Percentiles rank a stretch among this genome's conserved stretches.
phyloP scores from a whole-genome alignment of 257 asterid genomes.

The Jacaranda mimosifolia region DNA sequence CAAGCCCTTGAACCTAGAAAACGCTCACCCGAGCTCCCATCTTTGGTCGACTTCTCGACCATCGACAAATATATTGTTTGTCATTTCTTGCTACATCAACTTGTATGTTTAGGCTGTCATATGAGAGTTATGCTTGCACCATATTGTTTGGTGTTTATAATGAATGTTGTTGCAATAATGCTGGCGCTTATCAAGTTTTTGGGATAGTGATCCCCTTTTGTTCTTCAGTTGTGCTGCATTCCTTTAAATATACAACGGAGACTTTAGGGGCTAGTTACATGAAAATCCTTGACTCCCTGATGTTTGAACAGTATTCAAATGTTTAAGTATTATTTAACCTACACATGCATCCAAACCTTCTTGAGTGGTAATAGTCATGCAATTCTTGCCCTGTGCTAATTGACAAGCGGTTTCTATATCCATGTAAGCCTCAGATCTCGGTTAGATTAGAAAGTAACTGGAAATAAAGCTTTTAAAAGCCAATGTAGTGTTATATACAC shows the following conservation, averaged over 20 bases:
- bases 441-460: too few species aligned
- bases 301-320: neutral
- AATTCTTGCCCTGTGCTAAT: neutral
- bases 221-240: neutral
- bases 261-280: neutral
- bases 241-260: neutral
- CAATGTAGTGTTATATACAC: too few species aligned
- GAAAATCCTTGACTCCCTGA: neutral
- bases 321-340: neutral
- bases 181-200: neutral
- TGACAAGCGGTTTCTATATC: too few species aligned
- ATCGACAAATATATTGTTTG: too few species aligned
- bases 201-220: neutral
- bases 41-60: too few species aligned
- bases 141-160: neutral
- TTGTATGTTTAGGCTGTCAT: neutral
- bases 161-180: neutral
- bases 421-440: too few species aligned
- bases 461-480: too few species aligned
- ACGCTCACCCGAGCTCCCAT: too few species aligned
- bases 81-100: too few species aligned
- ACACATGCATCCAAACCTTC: neutral
- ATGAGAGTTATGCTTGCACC: slow-evolving; percentile 9
- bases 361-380: neutral
- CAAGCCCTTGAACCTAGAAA: too few species aligned